Evolutionary conservation across 805 yeast species (phyloP), one percentile per base, ranked within the genome.

Genomic region (Candida tallmaniae): DNA sequence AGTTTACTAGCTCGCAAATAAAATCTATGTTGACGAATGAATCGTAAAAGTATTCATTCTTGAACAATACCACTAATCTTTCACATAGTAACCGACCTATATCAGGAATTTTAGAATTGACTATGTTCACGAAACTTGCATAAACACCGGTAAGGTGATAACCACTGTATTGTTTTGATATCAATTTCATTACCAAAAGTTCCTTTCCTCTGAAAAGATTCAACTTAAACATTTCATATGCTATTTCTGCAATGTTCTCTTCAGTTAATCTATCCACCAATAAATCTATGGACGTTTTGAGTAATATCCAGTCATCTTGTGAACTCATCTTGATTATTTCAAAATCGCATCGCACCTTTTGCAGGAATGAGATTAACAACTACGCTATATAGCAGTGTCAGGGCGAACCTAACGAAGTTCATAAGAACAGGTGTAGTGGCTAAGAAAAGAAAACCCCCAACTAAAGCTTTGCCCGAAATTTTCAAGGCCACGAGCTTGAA

Each of bases 31-130:
- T 73, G 4, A 52, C 42, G 0, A 48, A 41, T 45, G 78, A 70
- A 38, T 72, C 68, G 15, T 62, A 50, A 44, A 65, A 61, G 53
- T 64, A 80, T 0, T 70, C 70, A 41, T 68, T 65, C 29, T 79
- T 69, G 56, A 85, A 84, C 37, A 70, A 78, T 3, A 78, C 46
- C 1, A 82, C 60, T 18, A 80, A 54, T 40, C 93, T 63, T 6
- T 67, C 49, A 0, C 70, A 52, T 21, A 83, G 42, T 4, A 80
- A 52, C 36, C 71, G 71, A 2, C 95, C 95, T 12, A 85, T 58
- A 23, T 73, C 73, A 0, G 94, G 93, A 3, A 84, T 52, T 44
- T 80, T 75, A 4, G 83, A 70, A 54, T 83, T 82, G 8, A 87
- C 33, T 1, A 80, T 68, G 2, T 80, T 68, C 0, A 74, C 67